A percentile compares a stretch with the other conserved stretches of the same genome.
Evolutionary conservation across 192 early-diverging fungal species (phyloP).

Genomic region (Mycoemilia scoparia): DNA sequence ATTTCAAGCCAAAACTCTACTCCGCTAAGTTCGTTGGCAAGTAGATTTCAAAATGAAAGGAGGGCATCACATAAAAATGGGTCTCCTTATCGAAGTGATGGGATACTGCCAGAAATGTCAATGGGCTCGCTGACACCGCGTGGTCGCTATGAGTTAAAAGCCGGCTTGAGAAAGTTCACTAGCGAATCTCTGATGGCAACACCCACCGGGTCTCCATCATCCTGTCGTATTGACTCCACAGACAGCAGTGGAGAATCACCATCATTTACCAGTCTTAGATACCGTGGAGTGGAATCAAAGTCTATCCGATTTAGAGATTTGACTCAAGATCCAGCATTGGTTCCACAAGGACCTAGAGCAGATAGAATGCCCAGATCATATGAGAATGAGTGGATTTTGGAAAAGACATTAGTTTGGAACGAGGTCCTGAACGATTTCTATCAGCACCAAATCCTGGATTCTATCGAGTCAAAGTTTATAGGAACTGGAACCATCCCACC

Average conservation of each 20-base stretch:
- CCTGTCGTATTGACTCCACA: not conserved
- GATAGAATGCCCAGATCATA: slow-evolving; percentile 18
- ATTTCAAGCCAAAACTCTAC: too few species aligned
- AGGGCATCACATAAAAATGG: too few species aligned
- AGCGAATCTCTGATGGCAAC: slow-evolving; percentile 15
- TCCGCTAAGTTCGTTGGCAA: too few species aligned
- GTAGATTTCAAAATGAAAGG: too few species aligned
- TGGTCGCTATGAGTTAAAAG: slow-evolving; percentile 25
- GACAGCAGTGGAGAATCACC: slow-evolving; percentile 2
- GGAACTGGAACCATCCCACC: slow-evolving; percentile 6
- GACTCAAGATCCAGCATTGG: slow-evolving; percentile 4
- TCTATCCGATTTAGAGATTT: not conserved
- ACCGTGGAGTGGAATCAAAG: not conserved
- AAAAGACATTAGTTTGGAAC: slow-evolving; percentile 6
- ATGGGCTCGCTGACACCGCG: slow-evolving; percentile 20
- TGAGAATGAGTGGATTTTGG: slow-evolving; percentile 25
- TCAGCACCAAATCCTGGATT: slow-evolving; percentile 8
- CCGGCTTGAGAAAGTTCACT: slow-evolving; percentile 21
- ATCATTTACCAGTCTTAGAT: not conserved
- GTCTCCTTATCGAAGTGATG: not conserved
- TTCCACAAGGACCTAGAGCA: slow-evolving; percentile 16
- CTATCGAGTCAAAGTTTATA: not conserved
- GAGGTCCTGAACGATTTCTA: slow-evolving; percentile 9
- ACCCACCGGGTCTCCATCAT: not conserved
- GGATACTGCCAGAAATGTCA: slow-evolving; percentile 14